Evolutionary conservation across 2,329 filamentous ascomycete species (phyloP).

Genomic region (Fusarium sp.): DNA sequence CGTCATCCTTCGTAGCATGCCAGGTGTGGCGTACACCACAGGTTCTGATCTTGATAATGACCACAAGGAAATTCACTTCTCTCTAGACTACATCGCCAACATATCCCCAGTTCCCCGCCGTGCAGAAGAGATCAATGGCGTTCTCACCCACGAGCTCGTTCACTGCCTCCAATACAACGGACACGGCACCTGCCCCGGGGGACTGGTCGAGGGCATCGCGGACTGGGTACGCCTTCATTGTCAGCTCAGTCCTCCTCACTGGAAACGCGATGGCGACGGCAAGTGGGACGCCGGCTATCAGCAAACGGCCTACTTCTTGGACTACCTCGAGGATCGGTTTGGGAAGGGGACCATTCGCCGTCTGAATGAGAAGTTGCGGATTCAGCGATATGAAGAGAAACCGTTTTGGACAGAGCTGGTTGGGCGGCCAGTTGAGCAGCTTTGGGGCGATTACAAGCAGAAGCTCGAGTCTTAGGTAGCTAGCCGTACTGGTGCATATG

Average conservation of each 20-base stretch:
- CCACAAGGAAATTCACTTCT: constrained; percentile 94
- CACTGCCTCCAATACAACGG: constrained; percentile 92
- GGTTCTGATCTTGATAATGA: constrained; percentile 80
- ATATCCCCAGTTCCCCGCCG: constrained; percentile 55
- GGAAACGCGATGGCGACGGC: constrained; percentile 67
- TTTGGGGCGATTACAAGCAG: constrained; percentile 78
- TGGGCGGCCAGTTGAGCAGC: constrained; percentile 68
- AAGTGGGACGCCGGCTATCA: constrained; percentile 93
- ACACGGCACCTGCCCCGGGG: constrained; percentile 69
- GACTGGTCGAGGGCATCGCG: constrained; percentile 88
- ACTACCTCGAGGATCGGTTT: constrained; percentile 78
- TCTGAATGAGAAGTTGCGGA: constrained; percentile 73
- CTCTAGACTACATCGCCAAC: constrained; percentile 73
- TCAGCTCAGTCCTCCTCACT: constrained; percentile 80
- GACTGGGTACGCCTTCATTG: constrained; percentile 88
- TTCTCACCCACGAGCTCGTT: constrained; percentile 91
- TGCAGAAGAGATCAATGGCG: constrained; percentile 76
- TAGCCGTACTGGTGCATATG: constrained; percentile 1
- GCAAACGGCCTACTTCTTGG: constrained; percentile 88
- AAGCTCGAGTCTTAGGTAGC: constrained; percentile 34
- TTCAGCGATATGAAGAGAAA: constrained; percentile 70
- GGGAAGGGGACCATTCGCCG: constrained; percentile 66
- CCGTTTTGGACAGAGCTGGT: constrained; percentile 74
- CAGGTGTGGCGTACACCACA: constrained; percentile 88
- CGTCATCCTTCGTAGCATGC: constrained; percentile 79